Conservation (phyloP, 768 basidiomycete genomes). For the Podaxis sp. region DNA sequence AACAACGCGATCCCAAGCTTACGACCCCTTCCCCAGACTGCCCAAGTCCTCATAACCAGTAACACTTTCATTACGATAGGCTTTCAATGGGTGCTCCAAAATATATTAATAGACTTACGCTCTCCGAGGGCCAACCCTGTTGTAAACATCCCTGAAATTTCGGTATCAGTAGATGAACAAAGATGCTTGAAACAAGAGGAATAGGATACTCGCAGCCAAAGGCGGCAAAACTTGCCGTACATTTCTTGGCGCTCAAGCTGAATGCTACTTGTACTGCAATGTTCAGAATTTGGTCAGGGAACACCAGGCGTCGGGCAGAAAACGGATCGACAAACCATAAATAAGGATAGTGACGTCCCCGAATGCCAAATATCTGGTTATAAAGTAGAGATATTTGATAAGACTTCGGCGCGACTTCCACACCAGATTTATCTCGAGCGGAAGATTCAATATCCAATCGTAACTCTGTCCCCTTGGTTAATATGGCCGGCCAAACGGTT, state of each 20-base stretch:
- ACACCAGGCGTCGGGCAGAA: background rate
- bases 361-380: background rate
- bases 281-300: background rate
- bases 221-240: background rate
- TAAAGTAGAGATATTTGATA: background rate
- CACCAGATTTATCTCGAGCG: background rate
- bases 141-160: background rate
- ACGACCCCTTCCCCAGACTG: conserved; percentile 6
- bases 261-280: background rate
- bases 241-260: background rate
- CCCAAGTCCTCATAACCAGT: conserved; percentile 6
- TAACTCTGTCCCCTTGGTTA: background rate
- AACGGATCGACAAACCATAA: background rate
- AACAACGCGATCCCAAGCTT: background rate
- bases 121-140: background rate
- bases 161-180: background rate
- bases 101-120: background rate
- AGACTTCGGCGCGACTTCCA: background rate
- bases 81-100: background rate
- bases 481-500: background rate
- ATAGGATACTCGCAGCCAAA: background rate
- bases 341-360: background rate
- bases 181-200: too few relatives aligned
- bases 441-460: background rate
- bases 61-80: background rate